These are phyloP conservation scores for Eimeria nieschulzi DNA, from an alignment of 169 alveolate species.

Conservation along the genomic window DNA sequence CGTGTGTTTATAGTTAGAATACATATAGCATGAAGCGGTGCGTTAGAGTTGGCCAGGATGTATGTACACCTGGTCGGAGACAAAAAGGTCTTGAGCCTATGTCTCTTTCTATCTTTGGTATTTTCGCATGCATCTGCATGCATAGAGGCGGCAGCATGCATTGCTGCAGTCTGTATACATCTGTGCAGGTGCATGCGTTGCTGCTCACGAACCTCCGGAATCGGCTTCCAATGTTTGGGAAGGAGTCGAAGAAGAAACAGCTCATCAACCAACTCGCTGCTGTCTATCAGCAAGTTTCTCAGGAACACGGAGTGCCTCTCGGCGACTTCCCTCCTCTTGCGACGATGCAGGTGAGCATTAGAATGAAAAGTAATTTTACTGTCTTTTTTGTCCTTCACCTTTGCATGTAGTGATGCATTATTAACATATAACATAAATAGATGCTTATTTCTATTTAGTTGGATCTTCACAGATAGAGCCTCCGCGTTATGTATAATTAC, in stretches of 20 bases:
- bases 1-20: too few species aligned
- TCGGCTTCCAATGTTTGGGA: slow-evolving; percentile 60
- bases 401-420: too few species aligned
- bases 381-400: too few species aligned
- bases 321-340: slow-evolving; percentile 71
- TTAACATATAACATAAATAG: too few species aligned
- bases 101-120: not conserved
- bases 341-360: slow-evolving; percentile 48
- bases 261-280: slow-evolving; percentile 25
- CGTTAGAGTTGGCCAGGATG: not conserved
- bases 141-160: not conserved
- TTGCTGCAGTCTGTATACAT: too few species aligned
- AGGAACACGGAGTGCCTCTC: slow-evolving; percentile 3
- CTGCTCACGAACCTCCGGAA: slow-evolving; percentile 46
- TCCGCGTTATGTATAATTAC: too few species aligned
- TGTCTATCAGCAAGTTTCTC: slow-evolving; percentile 19
- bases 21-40: too few species aligned
- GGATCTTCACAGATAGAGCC: too few species aligned
- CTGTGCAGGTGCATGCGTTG: slow-evolving; percentile 71
- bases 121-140: not conserved
- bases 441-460: too few species aligned
- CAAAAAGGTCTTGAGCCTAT: too few species aligned
- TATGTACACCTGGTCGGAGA: not conserved
- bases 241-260: slow-evolving; percentile 55
- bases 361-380: too few species aligned